A percentile compares a stretch with the other conserved stretches of the same genome.
phyloP scores from a whole-genome alignment of 2,329 filamentous ascomycete species.

The Epichloe baconii region DNA sequence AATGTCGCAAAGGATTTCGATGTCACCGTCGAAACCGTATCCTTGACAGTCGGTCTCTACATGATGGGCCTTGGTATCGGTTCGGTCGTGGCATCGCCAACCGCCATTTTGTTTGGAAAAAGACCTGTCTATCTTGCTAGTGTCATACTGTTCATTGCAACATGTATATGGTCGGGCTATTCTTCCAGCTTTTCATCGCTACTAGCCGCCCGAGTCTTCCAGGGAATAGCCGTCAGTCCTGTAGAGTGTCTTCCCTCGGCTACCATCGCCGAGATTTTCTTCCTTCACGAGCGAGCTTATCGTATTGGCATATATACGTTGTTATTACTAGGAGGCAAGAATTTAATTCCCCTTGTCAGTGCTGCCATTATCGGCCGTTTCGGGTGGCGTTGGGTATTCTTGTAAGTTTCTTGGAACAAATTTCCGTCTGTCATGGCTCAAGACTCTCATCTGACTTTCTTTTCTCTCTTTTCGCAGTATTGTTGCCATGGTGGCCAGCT shows the following conservation, averaged over 20 bases:
- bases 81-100: slow-evolving; percentile 73
- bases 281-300: slow-evolving; percentile 85
- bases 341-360: slow-evolving; percentile 74
- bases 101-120: slow-evolving; percentile 83
- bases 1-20: slow-evolving; percentile 55
- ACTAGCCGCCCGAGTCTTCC: slow-evolving; percentile 69
- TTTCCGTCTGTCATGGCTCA: background rate
- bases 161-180: slow-evolving; percentile 73
- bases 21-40: slow-evolving; percentile 58
- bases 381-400: slow-evolving; percentile 86
- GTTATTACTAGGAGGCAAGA: slow-evolving; percentile 80
- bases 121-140: slow-evolving; percentile 76
- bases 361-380: slow-evolving; percentile 68
- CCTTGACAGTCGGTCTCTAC: slow-evolving; percentile 80
- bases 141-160: slow-evolving; percentile 61
- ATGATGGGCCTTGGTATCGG: slow-evolving; percentile 89
- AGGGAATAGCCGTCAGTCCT: slow-evolving; percentile 77
- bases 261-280: slow-evolving; percentile 93
- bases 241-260: slow-evolving; percentile 89
- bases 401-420: slow-evolving; percentile 32
- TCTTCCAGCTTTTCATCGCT: slow-evolving; percentile 72
- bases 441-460: slow-evolving; percentile 6
- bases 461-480: slow-evolving; percentile 39
- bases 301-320: slow-evolving; percentile 88
- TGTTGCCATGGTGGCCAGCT: slow-evolving; percentile 64